These are phyloP conservation scores for Dothistroma septosporum DNA, from an alignment of 2,329 filamentous ascomycete species.

Conservation along the genomic window DNA sequence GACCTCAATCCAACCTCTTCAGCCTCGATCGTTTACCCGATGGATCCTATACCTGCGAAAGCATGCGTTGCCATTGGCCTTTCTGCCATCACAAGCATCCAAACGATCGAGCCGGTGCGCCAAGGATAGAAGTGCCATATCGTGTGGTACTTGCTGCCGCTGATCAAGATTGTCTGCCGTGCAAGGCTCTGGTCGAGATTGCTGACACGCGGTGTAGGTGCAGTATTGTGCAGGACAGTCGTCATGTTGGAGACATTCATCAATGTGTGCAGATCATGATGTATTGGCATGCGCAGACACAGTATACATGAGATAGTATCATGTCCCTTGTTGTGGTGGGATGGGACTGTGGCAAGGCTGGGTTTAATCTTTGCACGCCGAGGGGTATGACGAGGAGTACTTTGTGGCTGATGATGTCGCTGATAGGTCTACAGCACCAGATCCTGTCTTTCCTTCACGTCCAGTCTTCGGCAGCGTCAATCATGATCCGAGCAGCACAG, in stretches of 20 bases:
- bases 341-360: background rate
- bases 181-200: background rate
- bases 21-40: background rate
- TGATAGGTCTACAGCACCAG: background rate
- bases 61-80: background rate
- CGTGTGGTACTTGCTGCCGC: background rate
- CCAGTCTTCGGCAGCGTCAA: background rate
- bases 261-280: background rate
- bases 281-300: background rate
- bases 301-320: background rate
- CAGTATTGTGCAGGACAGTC: background rate
- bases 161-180: background rate
- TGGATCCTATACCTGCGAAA: background rate
- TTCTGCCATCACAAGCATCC: background rate
- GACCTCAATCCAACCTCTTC: background rate
- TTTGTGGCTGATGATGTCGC: no score
- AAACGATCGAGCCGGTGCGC: background rate
- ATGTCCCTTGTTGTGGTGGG: background rate
- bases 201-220: background rate
- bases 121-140: background rate
- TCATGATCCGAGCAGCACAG: background rate
- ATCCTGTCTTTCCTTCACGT: background rate
- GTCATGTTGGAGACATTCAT: background rate
- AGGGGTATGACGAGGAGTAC: background rate
- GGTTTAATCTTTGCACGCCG: background rate